phyloP scores from a whole-genome alignment of 1,284 basidiomycete species.

The Fomes fomentarius region DNA sequence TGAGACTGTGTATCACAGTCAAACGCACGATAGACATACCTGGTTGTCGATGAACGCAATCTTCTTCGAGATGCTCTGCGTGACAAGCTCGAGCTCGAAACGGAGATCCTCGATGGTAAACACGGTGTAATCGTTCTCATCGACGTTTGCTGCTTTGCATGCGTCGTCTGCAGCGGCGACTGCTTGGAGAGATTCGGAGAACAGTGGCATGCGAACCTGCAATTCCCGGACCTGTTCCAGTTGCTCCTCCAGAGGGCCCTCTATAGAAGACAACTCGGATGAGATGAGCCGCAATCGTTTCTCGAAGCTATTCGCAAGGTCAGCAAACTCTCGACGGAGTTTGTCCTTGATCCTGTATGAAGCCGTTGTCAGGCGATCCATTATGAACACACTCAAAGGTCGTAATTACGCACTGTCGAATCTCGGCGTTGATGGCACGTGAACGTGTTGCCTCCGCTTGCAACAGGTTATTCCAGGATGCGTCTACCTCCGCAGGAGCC shows the following conservation, averaged over 20 bases:
- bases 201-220: conserved; percentile 63
- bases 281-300: conserved; percentile 73
- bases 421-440: conserved; percentile 87
- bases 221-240: conserved; percentile 56
- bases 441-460: conserved; percentile 79
- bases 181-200: conserved; percentile 57
- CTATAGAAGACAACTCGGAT: conserved; percentile 74
- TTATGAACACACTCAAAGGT: no score
- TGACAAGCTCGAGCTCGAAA: conserved; percentile 87
- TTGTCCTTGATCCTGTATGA: conserved; percentile 82
- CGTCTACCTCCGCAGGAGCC: conserved; percentile 77
- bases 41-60: conserved; percentile 97
- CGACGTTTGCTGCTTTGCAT: conserved; percentile 90
- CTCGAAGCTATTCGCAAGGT: conserved; percentile 86
- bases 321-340: conserved; percentile 83
- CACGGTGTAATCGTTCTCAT: conserved; percentile 96
- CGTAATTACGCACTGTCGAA: conserved; percentile 72
- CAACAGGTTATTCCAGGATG: conserved; percentile 77
- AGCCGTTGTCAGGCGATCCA: conserved; percentile 20
- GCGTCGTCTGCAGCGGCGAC: conserved; percentile 72
- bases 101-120: conserved; percentile 90
- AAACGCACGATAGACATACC: conserved; percentile 45
- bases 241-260: conserved; percentile 80
- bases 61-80: conserved; percentile 86
- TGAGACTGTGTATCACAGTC: no score